Base-by-base conservation (phyloP, 306 rosid genomes). In the Cicer chorassanicum region DNA sequence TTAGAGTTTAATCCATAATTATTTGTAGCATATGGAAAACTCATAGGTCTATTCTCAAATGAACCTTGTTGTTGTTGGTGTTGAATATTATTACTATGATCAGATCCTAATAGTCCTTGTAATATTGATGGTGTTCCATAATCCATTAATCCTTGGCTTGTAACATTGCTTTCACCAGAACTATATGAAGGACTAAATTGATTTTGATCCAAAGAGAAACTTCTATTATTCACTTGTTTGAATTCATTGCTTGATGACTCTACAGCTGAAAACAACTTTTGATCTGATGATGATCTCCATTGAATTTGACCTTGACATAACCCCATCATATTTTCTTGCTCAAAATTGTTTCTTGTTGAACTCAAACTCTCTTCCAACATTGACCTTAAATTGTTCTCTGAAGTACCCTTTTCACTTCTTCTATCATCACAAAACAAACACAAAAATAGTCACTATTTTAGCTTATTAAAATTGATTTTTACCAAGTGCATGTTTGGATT, bases 151-250 rank as follows among this genome's bases (percentile, higher is more conserved):
- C 88, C 87, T 73, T 59, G 65, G 5, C 44, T 61, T 61, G 67
- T 36, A 42, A 16, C 49, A 65, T 40, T 63, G 34, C 54, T 65
- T 6, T 88, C 91, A 9, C 87, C 87, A 44, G 93, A 84, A 79
- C 90, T 90, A 71, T 89, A 92, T 19, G 81, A 91, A 67, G 96
- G 96, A 63, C 96, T 89, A 54, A 88, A 92, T 70, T 90, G 89
- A 0, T 83, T 65, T 67, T 85, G 97, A 44, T 92, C 97, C 55
- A 88, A 75, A 6, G 93, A 86, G 54, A 92, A 88, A 39, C 93
- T 93, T 15, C 92, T 79, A 42, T 44, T 64, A 78, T 72, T 90
- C 76, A 87, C 82, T 78, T 81, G 86, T 67, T 82, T 84, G 50
- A 81, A 82, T 41, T 87, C 88, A 15, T 50, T 83, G 0, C 57